Conservation (phyloP, 1,139 yeast genomes). For the Nakaseomyces delphensis region DNA sequence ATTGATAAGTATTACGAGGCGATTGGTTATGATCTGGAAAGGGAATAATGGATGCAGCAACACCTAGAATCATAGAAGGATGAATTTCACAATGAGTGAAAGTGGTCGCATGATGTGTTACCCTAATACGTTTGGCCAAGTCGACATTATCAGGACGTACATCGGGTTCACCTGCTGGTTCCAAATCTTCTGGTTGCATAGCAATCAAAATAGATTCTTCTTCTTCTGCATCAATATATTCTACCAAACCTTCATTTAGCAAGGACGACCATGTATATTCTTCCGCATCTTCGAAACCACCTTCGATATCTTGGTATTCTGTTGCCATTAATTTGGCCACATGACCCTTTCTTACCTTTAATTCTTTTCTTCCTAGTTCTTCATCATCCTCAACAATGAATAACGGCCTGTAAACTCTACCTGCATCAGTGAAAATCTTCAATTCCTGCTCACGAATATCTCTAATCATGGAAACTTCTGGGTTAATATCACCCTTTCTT, state of each 20-base stretch:
- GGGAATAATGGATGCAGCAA: slow-evolving; percentile 97
- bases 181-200: slow-evolving; percentile 96
- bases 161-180: slow-evolving; percentile 47
- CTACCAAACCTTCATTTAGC: slow-evolving; percentile 79
- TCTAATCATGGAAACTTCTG: slow-evolving; percentile 93
- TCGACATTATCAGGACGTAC: slow-evolving; percentile 34
- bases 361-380: slow-evolving; percentile 61
- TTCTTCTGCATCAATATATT: slow-evolving; percentile 94
- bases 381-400: slow-evolving; percentile 84
- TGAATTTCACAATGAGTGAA: slow-evolving; percentile 99
- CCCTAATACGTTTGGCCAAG: slow-evolving; percentile 77
- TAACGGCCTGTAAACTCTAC: slow-evolving; percentile 92
- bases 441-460: slow-evolving; percentile 95
- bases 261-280: slow-evolving; percentile 79
- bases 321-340: slow-evolving; percentile 60
- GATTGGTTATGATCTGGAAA: slow-evolving; percentile 99
- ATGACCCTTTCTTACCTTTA: slow-evolving; percentile 78
- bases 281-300: slow-evolving; percentile 48
- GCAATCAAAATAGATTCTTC: slow-evolving; percentile 98
- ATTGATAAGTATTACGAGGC: slow-evolving; percentile 97
- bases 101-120: slow-evolving; percentile 64
- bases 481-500: slow-evolving; percentile 90
- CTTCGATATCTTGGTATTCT: slow-evolving; percentile 47
- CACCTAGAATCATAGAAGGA: slow-evolving; percentile 98
- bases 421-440: slow-evolving; percentile 95